Evolutionary conservation across 2,329 filamentous ascomycete genomes (phyloP), one percentile per base, ranked within the genome.

Genomic region (Lachnellula suecica): DNA sequence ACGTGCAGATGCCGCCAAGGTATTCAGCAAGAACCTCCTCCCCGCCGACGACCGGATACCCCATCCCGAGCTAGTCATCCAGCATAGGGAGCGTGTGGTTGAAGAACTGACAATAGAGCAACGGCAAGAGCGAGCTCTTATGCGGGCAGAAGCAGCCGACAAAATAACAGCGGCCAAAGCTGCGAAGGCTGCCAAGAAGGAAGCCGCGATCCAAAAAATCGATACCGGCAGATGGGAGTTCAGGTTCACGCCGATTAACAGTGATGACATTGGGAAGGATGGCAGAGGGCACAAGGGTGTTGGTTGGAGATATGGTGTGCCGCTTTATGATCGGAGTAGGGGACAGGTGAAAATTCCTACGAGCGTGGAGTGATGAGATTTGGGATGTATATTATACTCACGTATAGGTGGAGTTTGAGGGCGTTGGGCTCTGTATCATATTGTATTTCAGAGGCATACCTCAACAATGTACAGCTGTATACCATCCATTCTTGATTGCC

Each of bases 301-400:
- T 2, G 85, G 85, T 19, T 83, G 79, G 77, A 73, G 82, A 54
- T 88, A 88, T 60, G 85, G 85, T 54, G 77, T 77, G 54, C 84
- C 85, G 10, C 74, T 76, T 57, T 75, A 81, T 63, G 85, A 88
- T 64, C 77, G 85, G 51, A 81, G 78, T 70, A 80, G 78, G 61
- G 84, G 81, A n/a, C 65, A 79, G 66, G 70, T 85, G 71, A 88
- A 87, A 77, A 87, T 88, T 64, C 84, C 85, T 20, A 85, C 79
- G 31, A 79, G 74, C 48, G 82, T 87, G 49, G 57, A 52, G 38
- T 65, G 49, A 65, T 47, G 35, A n/a, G 7, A 20, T 22, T n/a
- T 37, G 17, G 13, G 44, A 34, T 38, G 37, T 54, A 45, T 54
- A 49, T 48, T 23, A 54, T 50, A n/a, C n/a, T n/a, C n/a, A 44